Conservation (phyloP, 2,329 filamentous ascomycete species). For the Aspergillus pseudonomiae region DNA sequence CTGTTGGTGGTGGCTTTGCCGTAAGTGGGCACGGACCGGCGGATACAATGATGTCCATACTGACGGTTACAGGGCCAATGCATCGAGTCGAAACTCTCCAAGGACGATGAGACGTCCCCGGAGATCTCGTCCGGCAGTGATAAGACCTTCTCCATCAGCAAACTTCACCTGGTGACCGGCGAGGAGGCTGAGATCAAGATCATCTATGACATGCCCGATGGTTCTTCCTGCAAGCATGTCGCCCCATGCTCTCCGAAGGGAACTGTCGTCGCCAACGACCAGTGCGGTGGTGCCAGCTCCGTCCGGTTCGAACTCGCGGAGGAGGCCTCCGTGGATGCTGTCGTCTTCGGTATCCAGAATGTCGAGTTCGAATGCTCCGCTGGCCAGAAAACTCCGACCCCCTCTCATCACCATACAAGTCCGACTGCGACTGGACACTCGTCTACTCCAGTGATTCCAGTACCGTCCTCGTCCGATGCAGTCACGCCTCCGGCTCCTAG, state of each 20-base stretch:
- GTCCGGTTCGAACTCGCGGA: conserved; percentile 71
- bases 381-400: conserved; percentile 18
- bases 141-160: conserved; percentile 72
- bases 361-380: conserved; percentile 34
- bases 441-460: conserved; percentile 18
- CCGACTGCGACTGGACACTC: conserved; percentile 18
- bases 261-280: conserved; percentile 74
- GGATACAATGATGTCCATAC: conserved; percentile 3
- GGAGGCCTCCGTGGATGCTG: conserved; percentile 59
- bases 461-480: conserved; percentile 20
- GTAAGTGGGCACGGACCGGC: conserved; percentile 44
- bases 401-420: conserved; percentile 19
- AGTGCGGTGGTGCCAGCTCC: conserved; percentile 88
- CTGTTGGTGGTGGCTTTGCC: conserved; percentile 30
- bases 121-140: conserved; percentile 61
- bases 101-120: conserved; percentile 52
- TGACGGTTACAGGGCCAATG: conserved; percentile 55
- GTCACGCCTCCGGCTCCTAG: conserved; percentile 17
- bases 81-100: conserved; percentile 58
- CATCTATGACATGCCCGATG: conserved; percentile 84
- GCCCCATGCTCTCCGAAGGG: conserved; percentile 68
- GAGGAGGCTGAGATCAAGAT: conserved; percentile 81
- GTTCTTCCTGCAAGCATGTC: conserved; percentile 78
- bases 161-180: conserved; percentile 73
- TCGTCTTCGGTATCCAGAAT: conserved; percentile 62